Conservation (phyloP, 1,284 basidiomycete genomes). For the Leucoagaricus sp. region DNA sequence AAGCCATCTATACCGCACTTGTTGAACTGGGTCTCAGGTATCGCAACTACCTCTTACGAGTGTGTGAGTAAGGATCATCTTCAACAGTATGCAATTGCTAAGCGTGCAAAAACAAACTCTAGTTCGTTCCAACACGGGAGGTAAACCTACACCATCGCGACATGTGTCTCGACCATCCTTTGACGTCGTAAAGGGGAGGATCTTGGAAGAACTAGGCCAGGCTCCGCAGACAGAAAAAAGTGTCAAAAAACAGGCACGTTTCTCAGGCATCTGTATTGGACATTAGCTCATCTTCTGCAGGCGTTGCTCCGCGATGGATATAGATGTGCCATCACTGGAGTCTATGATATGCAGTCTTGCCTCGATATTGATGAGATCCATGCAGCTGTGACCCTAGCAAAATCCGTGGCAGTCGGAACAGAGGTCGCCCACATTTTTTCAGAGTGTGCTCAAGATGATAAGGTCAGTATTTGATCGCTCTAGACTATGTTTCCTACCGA, state of each 20-base stretch:
- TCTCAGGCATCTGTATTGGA: not conserved
- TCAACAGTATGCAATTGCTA: no score
- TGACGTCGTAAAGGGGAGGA: constrained; percentile 15
- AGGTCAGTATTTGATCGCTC: not conserved
- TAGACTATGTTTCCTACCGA: not conserved
- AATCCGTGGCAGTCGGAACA: not conserved
- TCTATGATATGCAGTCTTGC: not conserved
- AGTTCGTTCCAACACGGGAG: constrained; percentile 21
- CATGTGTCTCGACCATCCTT: constrained; percentile 23
- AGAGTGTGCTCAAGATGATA: not conserved
- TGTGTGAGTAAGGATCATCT: constrained; percentile 18
- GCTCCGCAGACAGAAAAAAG: not conserved
- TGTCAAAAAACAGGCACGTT: not conserved
- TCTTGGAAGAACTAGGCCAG: constrained; percentile 4
- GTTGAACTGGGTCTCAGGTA: constrained; percentile 16
- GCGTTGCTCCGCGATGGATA: constrained; percentile 10
- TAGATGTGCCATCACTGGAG: constrained; percentile 2
- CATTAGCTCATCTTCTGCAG: not conserved
- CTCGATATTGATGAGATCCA: not conserved
- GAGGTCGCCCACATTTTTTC: constrained; percentile 5
- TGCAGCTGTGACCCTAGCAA: not conserved
- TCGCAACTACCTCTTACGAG: constrained; percentile 19
- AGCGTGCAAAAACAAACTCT: constrained; percentile 3
- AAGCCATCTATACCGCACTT: not conserved
- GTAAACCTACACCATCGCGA: constrained; percentile 13